Evolutionary conservation across 352 stramenopile genomes (phyloP), one percentile per base, ranked within the genome.

Genomic region (Pythium utonaiense): DNA sequence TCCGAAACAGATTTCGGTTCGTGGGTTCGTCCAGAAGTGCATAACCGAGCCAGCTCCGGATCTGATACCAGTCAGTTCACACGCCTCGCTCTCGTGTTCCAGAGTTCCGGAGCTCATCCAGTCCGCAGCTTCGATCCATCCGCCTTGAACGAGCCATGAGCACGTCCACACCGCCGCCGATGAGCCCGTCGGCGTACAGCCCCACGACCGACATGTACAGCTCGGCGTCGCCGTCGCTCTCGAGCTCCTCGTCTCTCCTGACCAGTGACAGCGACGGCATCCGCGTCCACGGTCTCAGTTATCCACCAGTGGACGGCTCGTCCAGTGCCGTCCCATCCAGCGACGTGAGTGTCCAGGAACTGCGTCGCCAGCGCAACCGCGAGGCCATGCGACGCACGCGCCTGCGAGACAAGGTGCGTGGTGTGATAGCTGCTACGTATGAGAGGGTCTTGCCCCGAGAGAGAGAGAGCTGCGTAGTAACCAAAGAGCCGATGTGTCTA

Each of bases 321-420:
- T 33, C 28, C n/a, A n/a, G n/a, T n/a, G n/a, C n/a, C n/a, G 36
- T 22, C 5, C n/a, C 40, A 16, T 17, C 7, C n/a, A n/a, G 16
- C 40, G 10, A 1, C n/a, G 36, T 24, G 13, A n/a, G 12, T n/a
- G 40, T 19, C 5, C 40, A 27, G 40, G 40, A 47, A 21, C 61
- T 57, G 42, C 69, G 69, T 1, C 55, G 69, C 12, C 28, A 52
- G 34, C 64, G 64, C 47, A 75, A 73, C 38, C 64, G 68, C 53
- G 64, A 75, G 60, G 70, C 60, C 36, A 75, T 76, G 69, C 69
- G 65, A 14, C 69, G 69, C 57, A 63, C 49, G 41, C 65, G 69
- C 14, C 33, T 30, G 40, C 65, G 68, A 16, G 54, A 64, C 53
- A 76, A 73, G 62, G 61, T 50, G 27, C n/a, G 17, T 6, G n/a